Base-by-base conservation (phyloP, 176 grass and related monocot genomes). In the Carex scoparia region DNA sequence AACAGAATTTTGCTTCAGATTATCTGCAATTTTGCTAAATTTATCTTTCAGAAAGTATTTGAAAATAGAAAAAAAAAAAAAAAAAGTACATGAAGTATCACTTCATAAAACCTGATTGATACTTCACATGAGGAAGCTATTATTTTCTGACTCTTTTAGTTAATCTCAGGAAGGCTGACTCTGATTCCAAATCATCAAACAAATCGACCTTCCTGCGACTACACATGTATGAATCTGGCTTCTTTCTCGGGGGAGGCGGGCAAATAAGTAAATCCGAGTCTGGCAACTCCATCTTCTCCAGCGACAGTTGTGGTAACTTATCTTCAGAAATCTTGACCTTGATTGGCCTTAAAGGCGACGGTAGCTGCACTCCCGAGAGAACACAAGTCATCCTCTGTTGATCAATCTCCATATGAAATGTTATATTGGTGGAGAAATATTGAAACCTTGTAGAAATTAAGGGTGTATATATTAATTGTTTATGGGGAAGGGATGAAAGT, bases 391-490 rank as follows among this genome's bases (percentile, higher is more conserved):
- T 55, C 4, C 44, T 54, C 23, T 76, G 46, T 13, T 76, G 46
- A 76, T 76, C 72, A 15, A 77, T 77, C 18, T 56, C 73, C 73
- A 77, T 77, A 32, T 56, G 5, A 53, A 74, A 48, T 27, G 69
- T 46, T 46, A 6, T 31, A 11, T 65, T 32, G 28, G 28, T 28
- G 28, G 27, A 65, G 1, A 12, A 32, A 65, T 65, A 65, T 65
- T 65, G 23, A 60, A n/a, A 60, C 16, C 57, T 60, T 60, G 58
- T 60, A 60, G 3, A 32, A 67, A 23, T 23, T 23, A 23, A 67
- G 64, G 30, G 30, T 4, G 38, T 40, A 6, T 40, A 40, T 67
- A 67, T 67, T 10, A 51, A 51, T 51, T 67, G 15, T 40, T 69
- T 69, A 56, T 77, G 27, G 27, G 73, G 19, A 77, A 54, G 49